Conservation (phyloP, 2,329 filamentous ascomycete species). For the Alternaria rosae region DNA sequence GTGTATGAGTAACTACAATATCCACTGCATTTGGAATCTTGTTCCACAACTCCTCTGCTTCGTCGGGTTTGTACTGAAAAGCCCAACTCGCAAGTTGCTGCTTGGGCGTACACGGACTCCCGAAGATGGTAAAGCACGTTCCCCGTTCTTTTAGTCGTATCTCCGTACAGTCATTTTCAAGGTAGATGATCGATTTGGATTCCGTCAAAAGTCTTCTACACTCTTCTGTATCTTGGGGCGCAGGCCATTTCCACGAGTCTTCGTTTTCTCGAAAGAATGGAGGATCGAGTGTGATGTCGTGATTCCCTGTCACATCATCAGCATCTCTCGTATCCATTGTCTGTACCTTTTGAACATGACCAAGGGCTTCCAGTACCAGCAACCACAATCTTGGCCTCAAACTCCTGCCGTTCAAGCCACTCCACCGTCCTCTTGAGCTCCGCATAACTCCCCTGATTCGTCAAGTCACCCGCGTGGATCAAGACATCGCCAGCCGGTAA, state of each 20-base stretch:
- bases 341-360: neutral
- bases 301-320: conserved; percentile 66
- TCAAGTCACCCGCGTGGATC: conserved; percentile 78
- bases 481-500: conserved; percentile 76
- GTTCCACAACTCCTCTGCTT: conserved; percentile 63
- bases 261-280: conserved; percentile 66
- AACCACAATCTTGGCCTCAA: conserved; percentile 74
- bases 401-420: conserved; percentile 73
- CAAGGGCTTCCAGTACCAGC: conserved; percentile 59
- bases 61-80: conserved; percentile 65
- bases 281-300: conserved; percentile 75
- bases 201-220: conserved; percentile 63
- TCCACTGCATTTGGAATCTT: conserved; percentile 68
- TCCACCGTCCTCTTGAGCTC: conserved; percentile 66
- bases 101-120: conserved; percentile 70
- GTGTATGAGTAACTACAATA: conserved; percentile 75
- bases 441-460: conserved; percentile 69
- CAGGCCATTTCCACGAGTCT: conserved; percentile 64
- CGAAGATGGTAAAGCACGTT: conserved; percentile 72
- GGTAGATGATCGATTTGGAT: conserved; percentile 67
- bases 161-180: conserved; percentile 64
- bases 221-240: conserved; percentile 59
- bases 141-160: conserved; percentile 66
- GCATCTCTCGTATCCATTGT: neutral
- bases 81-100: conserved; percentile 66